Base-by-base conservation (phyloP, 148 eudicot genomes). In the Vaccinium macrocarpon region DNA sequence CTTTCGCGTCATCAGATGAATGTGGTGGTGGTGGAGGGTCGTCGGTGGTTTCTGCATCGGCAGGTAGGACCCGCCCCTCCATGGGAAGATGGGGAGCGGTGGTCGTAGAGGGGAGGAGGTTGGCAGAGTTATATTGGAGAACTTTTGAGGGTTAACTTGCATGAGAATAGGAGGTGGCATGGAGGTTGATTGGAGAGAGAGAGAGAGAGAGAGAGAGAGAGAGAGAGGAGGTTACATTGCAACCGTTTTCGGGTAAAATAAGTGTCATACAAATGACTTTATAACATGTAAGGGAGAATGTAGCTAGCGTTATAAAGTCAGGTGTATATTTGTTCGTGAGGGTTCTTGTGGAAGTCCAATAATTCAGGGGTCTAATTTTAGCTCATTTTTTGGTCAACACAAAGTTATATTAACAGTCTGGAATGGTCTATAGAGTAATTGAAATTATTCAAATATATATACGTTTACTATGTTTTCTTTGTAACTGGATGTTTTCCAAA, bases 11-110 rank as follows among this genome's bases (percentile, higher is more conserved):
- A 27, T 35, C 38, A 35, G 38, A 35, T 3, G 38, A 35, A 35
- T 82, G 25, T 0, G 8, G 72, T 23, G 57, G 55, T 9, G 81
- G 81, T n/a, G 70, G 81, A 2, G 73, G 82, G 59, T 83, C 73
- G 25, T 68, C 57, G 3, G 29, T 85, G 1, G 16, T n/a, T n/a
- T 74, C 46, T 42, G 15, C 82, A 32, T 15, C 48, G 29, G 87
- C 53, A 78, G 88, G 82, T 48, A 81, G 85, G 52, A 19, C 86
- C 87, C 91, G 88, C 89, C 84, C 89, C 91, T 89, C 91, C 91
- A 89, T 89, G 84, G 66, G n/a, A 71, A 80, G 82, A 86, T 86
- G 88, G 87, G 88, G 91, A 86, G 91, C 87, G 90, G 91, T 74
- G 85, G 56, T 64, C 49, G 53, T 75, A 11, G 66, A 49, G 81